Evolutionary conservation across 768 basidiomycete genomes (phyloP).

Genomic region (Butyriboletus loyo): DNA sequence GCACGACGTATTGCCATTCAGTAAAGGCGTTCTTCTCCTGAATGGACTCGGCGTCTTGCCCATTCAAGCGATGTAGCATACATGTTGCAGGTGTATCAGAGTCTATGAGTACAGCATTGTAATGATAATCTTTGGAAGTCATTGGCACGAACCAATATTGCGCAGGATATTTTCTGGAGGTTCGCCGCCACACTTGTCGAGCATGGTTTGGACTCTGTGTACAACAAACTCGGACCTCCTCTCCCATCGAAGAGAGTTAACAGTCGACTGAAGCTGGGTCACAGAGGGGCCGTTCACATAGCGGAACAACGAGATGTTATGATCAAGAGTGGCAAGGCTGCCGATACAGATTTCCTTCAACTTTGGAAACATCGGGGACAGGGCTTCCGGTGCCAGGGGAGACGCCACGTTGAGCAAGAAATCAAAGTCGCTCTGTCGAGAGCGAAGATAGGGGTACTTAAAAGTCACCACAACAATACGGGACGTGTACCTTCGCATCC

Average conservation of each 20-base stretch:
- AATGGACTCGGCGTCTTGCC: background rate
- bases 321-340: background rate
- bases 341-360: background rate
- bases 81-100: no score
- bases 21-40: background rate
- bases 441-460: background rate
- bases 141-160: background rate
- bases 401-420: background rate
- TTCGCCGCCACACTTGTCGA: no score
- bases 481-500: background rate
- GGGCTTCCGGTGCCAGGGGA: background rate
- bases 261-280: background rate
- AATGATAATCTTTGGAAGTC: background rate
- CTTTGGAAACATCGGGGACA: background rate
- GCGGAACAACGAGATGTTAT: background rate
- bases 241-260: background rate
- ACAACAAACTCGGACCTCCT: background rate
- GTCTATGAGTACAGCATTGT: background rate
- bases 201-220: no score
- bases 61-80: background rate
- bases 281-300: background rate
- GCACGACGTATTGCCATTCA: slow-evolving; percentile 37
- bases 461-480: background rate
- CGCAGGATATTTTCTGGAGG: no score
- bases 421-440: background rate